These are phyloP conservation scores for Scopulariopsis brevicaulis DNA, from an alignment of 2,329 filamentous ascomycete genomes.

Conservation along the genomic window DNA sequence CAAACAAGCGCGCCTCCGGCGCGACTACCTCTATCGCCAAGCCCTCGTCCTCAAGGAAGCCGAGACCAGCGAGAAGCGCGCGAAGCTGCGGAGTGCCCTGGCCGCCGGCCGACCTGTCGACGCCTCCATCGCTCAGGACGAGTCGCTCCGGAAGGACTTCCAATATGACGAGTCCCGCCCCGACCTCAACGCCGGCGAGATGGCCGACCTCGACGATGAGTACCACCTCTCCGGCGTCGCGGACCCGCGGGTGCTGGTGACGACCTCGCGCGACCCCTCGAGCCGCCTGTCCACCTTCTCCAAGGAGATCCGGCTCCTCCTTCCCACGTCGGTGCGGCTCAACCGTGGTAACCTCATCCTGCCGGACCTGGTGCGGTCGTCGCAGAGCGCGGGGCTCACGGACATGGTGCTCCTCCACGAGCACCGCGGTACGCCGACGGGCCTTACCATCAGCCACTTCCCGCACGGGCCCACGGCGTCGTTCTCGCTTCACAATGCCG, in stretches of 20 bases:
- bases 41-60: slow-evolving; percentile 82
- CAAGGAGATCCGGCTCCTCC: slow-evolving; percentile 76
- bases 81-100: slow-evolving; percentile 74
- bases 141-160: slow-evolving; percentile 71
- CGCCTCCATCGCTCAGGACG: slow-evolving; percentile 75
- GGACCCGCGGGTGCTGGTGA: slow-evolving; percentile 80
- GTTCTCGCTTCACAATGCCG: slow-evolving; percentile 86
- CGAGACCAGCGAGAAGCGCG: slow-evolving; percentile 83
- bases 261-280: slow-evolving; percentile 81
- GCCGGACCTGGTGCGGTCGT: slow-evolving; percentile 72
- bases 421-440: slow-evolving; percentile 84
- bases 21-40: slow-evolving; percentile 68
- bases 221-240: slow-evolving; percentile 88
- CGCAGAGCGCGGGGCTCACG: slow-evolving; percentile 66
- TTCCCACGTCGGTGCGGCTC: slow-evolving; percentile 76
- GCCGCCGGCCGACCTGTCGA: slow-evolving; percentile 83
- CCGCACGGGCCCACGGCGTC: slow-evolving; percentile 73
- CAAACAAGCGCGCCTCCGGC: slow-evolving; percentile 28
- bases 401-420: slow-evolving; percentile 87
- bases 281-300: slow-evolving; percentile 79
- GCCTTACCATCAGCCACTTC: slow-evolving; percentile 76
- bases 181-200: slow-evolving; percentile 55
- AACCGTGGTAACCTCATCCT: slow-evolving; percentile 89
- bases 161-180: slow-evolving; percentile 81
- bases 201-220: slow-evolving; percentile 74